Conservation (phyloP, 352 stramenopile genomes). For the Globisporangium radiosum region DNA sequence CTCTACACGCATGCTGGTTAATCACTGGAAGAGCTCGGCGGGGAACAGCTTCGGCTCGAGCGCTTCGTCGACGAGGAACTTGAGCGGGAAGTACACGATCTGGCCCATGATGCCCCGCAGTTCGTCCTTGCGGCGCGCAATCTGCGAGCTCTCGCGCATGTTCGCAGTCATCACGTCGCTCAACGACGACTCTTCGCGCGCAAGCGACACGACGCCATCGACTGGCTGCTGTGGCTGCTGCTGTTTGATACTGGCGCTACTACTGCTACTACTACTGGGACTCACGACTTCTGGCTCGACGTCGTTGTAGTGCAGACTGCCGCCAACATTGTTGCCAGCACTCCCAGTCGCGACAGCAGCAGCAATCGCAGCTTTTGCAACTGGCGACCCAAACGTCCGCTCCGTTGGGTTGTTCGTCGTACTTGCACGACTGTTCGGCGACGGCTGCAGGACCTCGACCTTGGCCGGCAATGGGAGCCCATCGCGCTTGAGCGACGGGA, state of each 20-base stretch:
- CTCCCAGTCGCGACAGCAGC: too few relatives aligned
- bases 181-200: constrained; percentile 29
- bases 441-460: constrained; percentile 5
- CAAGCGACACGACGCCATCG: constrained; percentile 3
- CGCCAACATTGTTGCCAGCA: too few relatives aligned
- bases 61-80: constrained; percentile 73
- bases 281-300: constrained; percentile 6
- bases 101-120: constrained; percentile 66
- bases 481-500: constrained; percentile 8
- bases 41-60: constrained; percentile 79
- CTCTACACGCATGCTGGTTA: too few relatives aligned
- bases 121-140: constrained; percentile 54
- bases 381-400: constrained; percentile 8
- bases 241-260: neutral
- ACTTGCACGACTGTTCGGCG: neutral
- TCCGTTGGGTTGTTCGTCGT: neutral
- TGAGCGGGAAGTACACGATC: constrained; percentile 84
- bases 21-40: constrained; percentile 73
- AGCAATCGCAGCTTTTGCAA: neutral
- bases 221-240: too few relatives aligned
- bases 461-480: constrained; percentile 9
- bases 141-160: constrained; percentile 60
- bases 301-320: constrained; percentile 3
- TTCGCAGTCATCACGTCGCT: constrained; percentile 61
- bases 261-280: too few relatives aligned